phyloP scores from a whole-genome alignment of 108 stramenopile species.

The Fragilariopsis cylindrus region DNA sequence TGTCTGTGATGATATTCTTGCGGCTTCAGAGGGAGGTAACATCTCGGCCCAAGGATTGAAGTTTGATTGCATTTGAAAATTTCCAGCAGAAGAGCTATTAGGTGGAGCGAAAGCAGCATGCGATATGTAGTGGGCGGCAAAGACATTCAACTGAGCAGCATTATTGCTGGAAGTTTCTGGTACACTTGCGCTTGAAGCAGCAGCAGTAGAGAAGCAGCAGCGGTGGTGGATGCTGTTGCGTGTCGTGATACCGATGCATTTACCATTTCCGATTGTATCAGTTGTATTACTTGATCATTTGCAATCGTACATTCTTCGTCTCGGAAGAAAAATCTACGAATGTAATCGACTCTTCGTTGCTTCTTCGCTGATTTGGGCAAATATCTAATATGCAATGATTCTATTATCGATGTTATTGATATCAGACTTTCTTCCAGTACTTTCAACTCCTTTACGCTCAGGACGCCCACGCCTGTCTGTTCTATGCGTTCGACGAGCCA shows the following conservation, averaged over 20 bases:
- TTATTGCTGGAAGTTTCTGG: not conserved
- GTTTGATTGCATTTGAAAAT: too few species aligned
- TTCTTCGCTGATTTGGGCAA: slow-evolving; percentile 11
- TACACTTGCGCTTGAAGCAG: not conserved
- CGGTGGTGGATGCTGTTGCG: not conserved
- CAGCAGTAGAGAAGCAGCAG: not conserved
- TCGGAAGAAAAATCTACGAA: not conserved
- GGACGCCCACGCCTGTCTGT: not conserved
- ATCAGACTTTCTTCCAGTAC: not conserved
- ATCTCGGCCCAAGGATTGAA: too few species aligned
- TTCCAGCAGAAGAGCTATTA: too few species aligned
- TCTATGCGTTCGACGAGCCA: not conserved
- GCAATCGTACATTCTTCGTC: not conserved
- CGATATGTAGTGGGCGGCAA: slow-evolving; percentile 1
- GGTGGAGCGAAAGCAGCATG: not conserved
- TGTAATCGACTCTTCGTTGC: not conserved
- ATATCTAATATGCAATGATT: not conserved
- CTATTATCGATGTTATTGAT: not conserved
- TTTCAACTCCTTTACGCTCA: slow-evolving; percentile 5
- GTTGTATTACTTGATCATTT: not conserved
- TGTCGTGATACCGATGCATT: not conserved
- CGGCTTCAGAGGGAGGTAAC: too few species aligned
- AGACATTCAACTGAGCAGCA: not conserved
- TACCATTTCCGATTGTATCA: not conserved
- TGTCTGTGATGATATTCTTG: too few species aligned